phyloP scores from a whole-genome alignment of 108 stramenopile genomes.

The Aurantiochytrium sp. region DNA sequence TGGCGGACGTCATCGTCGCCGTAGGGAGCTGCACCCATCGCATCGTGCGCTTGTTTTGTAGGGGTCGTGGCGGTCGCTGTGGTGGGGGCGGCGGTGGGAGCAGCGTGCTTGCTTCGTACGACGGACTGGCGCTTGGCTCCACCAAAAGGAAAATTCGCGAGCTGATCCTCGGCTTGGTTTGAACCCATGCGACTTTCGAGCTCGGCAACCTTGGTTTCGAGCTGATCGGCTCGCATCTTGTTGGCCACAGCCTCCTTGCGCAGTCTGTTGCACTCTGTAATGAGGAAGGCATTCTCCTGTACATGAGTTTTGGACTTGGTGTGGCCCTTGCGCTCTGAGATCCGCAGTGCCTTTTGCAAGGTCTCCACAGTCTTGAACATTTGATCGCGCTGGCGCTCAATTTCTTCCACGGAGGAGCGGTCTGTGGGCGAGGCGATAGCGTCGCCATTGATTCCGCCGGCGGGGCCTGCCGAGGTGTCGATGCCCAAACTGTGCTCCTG shows the following conservation, averaged over 20 bases:
- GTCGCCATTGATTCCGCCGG: not conserved
- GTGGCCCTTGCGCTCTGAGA: slow-evolving; percentile 21
- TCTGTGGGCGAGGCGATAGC: not conserved
- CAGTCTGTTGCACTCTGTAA: slow-evolving; percentile 36
- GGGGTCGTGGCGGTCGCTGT: too few relatives aligned
- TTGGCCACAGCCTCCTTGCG: slow-evolving; percentile 21
- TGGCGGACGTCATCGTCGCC: not conserved
- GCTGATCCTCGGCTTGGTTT: not conserved
- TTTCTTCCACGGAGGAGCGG: not conserved
- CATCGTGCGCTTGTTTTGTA: too few relatives aligned
- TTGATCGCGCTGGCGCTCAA: slow-evolving; percentile 28
- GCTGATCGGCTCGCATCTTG: not conserved
- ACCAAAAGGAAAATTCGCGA: too few relatives aligned
- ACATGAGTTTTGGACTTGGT: slow-evolving; percentile 28
- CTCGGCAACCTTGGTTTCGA: not conserved
- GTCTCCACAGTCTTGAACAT: slow-evolving; percentile 28
- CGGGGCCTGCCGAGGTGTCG: too few relatives aligned
- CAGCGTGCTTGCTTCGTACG: too few relatives aligned
- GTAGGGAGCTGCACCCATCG: not conserved
- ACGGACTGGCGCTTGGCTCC: too few relatives aligned
- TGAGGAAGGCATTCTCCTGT: slow-evolving; percentile 30
- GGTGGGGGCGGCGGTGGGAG: too few relatives aligned
- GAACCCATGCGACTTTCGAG: not conserved
- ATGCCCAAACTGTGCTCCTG: not conserved
- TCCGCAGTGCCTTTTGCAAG: slow-evolving; percentile 19